Percentiles rank a stretch among this genome's conserved stretches.
Conservation (phyloP, 805 yeast species). For the Nakazawaea pomicola region DNA sequence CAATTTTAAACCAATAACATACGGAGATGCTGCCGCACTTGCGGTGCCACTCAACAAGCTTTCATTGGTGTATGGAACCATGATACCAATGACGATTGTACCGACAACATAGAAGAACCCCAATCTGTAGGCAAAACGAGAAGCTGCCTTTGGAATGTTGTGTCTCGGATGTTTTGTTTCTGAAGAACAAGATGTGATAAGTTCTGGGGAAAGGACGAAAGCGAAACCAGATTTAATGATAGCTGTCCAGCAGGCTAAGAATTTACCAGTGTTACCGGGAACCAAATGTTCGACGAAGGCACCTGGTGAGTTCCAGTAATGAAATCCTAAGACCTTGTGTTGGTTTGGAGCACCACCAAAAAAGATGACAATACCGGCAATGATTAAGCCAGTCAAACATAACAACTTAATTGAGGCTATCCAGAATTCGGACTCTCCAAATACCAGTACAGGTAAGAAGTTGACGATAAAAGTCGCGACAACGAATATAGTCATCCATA, state of each 20-base stretch:
- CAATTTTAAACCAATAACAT: constrained; percentile 57
- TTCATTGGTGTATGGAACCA: constrained; percentile 50
- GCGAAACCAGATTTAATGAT: constrained; percentile 64
- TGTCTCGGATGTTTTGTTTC: constrained; percentile 57
- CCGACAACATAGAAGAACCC: constrained; percentile 55
- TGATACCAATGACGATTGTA: constrained; percentile 52
- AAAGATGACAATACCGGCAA: constrained; percentile 49
- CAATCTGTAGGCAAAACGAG: constrained; percentile 56
- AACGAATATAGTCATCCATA: constrained; percentile 52
- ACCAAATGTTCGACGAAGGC: constrained; percentile 45
- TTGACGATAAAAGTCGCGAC: constrained; percentile 40
- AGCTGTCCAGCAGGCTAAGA: constrained; percentile 59
- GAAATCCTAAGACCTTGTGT: constrained; percentile 58
- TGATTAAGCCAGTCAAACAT: constrained; percentile 55
- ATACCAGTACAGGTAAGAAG: constrained; percentile 34
- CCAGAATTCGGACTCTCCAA: constrained; percentile 58
- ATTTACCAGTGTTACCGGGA: constrained; percentile 53
- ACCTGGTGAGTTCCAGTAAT: constrained; percentile 51
- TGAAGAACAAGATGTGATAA: constrained; percentile 53
- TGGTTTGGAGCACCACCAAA: constrained; percentile 57
- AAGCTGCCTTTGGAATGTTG: constrained; percentile 58
- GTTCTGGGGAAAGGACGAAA: constrained; percentile 59
- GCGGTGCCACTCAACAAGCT: constrained; percentile 35
- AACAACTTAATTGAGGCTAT: constrained; percentile 61
- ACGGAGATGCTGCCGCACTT: constrained; percentile 63